These are phyloP conservation scores for Fusarium protoensiforme DNA, from an alignment of 2,329 filamentous ascomycete genomes.

Conservation along the genomic window DNA sequence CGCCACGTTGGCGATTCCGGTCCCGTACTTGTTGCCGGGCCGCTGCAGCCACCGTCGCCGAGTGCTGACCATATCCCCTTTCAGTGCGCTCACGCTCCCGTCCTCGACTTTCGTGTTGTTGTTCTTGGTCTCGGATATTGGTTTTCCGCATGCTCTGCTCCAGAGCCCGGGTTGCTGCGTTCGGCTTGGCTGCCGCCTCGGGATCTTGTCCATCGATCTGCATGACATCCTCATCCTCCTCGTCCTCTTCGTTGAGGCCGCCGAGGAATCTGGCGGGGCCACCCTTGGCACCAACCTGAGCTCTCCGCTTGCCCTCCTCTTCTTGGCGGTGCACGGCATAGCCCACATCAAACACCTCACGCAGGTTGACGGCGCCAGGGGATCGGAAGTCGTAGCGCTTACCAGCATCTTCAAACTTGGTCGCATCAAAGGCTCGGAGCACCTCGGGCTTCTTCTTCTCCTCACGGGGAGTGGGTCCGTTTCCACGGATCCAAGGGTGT, in stretches of 20 bases:
- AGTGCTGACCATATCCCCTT: conserved; percentile 90
- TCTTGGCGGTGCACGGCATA: conserved; percentile 98
- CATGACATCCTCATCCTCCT: conserved; percentile 59
- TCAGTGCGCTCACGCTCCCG: conserved; percentile 54
- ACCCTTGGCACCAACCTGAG: conserved; percentile 80
- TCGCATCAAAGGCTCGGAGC: conserved; percentile 67
- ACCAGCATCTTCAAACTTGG: conserved; percentile 66
- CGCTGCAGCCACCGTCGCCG: conserved; percentile 82
- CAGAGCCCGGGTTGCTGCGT: conserved; percentile 71
- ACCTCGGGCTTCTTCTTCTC: conserved; percentile 66
- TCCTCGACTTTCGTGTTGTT: conserved; percentile 43
- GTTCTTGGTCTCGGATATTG: conserved; percentile 69
- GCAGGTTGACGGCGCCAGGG: conserved; percentile 91
- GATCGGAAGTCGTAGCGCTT: conserved; percentile 92
- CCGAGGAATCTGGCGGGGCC: conserved; percentile 67
- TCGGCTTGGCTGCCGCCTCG: conserved; percentile 53
- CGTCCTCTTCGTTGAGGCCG: conserved; percentile 73
- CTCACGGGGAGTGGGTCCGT: conserved; percentile 65
- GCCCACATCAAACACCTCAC: conserved; percentile 98
- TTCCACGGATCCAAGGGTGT: conserved; percentile 92
- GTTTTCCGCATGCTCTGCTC: conserved; percentile 90
- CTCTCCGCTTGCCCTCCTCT: conserved; percentile 92
- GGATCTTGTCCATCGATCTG: conserved; percentile 72
- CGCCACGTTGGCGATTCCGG: conserved; percentile 76
- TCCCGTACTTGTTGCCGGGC: conserved; percentile 82